Evolutionary conservation across 2,329 filamentous ascomycete species (phyloP), one percentile per base, ranked within the genome.

Genomic region (Conoideocrella luteorostrata): DNA sequence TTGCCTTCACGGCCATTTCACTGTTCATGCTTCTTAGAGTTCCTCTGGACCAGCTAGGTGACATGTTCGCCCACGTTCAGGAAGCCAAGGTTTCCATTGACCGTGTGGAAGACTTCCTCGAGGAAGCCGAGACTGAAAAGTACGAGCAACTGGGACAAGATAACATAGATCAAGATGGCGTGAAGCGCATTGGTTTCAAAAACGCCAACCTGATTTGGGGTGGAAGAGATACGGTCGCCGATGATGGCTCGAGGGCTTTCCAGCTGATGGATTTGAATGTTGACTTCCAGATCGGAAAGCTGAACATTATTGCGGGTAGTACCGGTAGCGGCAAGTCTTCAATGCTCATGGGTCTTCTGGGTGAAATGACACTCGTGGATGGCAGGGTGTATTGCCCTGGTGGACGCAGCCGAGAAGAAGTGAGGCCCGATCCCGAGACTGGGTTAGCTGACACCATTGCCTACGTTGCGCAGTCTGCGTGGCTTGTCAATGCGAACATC

Each of bases 31-130:
- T 98, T 32, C 80, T 98, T 12, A 84, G 93, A 38, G 87, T 96
- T 42, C 93, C 93, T 4, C 72, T 98, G 36, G 93, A 98, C 62
- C 91, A 97, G 66, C 76, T 98, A 43, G 93, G 93, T 40, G 93
- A 98, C 64, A 98, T 98, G 93, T 85, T 97, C 58, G 93, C 93
- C 10, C 93, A 97, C 66, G 90, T 98, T 4, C 89, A 96, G 67
- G 93, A 98, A 66, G 88, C 90, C 20, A 95, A 95, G 68, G 91
- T 98, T 17, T 98, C 93, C 0, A 82, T 98, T 41, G 90, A 96
- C 58, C 90, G 93, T 71, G 88, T 98, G 7, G 91, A 98, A 59
- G 86, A 95, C 55, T 98, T 96, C 56, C 66, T 98, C 33, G 82
- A 77, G 45, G 93, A 98, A 61, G 89, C 93, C 7, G 93, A 98